Base-by-base conservation (phyloP, 495 filamentous ascomycete species). In the Polyplosphaeria fusca region DNA sequence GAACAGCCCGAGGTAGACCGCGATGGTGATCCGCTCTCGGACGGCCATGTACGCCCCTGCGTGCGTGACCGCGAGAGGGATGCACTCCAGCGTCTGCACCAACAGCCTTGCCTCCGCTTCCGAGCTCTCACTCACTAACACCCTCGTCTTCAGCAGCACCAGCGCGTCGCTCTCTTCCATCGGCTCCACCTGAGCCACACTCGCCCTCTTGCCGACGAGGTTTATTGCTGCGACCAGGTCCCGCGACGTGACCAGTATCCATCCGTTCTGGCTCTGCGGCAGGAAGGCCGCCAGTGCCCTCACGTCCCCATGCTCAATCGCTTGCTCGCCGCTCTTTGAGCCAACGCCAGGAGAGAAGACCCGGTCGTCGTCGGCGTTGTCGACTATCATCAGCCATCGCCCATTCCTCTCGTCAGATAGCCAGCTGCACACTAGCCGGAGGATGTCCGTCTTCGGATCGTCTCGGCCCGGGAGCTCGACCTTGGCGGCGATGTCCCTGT, bases 51-150 rank as follows among this genome's bases (percentile, higher is more conserved):
- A 59, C 18, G 55, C 55, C 13, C 49, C 48, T 2, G 49, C 55
- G 24, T 59, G 35, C 23, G 13, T 42, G 13, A 60, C 24, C 5
- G 61, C 55, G 26, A 64, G 61, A 25, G 61, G 55, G 5, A 64
- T 60, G 24, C 26, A 28, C 20, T 64, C 55, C 13, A 55, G 61
- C 22, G 49, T 50, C 20, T 27, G 28, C 4, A 52, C 41, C 22
- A 64, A 45, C 24, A 52, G 48, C n/a, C 39, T 44, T 7, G 30
- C 49, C 42, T 59, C 55, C 13, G 5, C 40, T 26, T 26, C 16
- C 16, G 20, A 18, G 13, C 40, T 24, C 13, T 23, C 47, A n/a
- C 22, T 16, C 14, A 60, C 32, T 22, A 46, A 22, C 45, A 50
- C 54, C 24, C 42, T 60, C 12, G 38, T 60, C 4, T 52, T 14